Percentiles rank a stretch among this genome's conserved stretches.
Evolutionary conservation across 1,139 yeast genomes (phyloP).

Genomic region (Sugiyamaella sp.): DNA sequence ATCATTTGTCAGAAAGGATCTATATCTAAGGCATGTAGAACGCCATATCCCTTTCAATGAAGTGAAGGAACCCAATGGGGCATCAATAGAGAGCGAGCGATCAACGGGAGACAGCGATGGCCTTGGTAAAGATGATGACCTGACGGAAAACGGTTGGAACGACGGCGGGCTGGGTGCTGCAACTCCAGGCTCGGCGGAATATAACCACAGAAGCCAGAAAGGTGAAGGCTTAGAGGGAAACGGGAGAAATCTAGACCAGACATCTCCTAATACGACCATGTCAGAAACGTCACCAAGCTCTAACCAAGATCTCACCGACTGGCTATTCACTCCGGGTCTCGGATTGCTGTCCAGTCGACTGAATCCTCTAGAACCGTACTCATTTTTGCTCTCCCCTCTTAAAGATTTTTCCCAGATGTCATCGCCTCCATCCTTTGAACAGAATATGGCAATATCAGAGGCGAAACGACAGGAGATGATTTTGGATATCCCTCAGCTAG

Average conservation of each 20-base stretch:
- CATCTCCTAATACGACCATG: conserved; percentile 14
- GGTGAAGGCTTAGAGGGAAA: background rate
- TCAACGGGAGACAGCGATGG: conserved; percentile 1
- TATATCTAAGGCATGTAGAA: conserved; percentile 50
- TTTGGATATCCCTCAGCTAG: conserved; percentile 22
- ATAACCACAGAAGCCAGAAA: background rate
- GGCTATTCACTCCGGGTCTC: conserved; percentile 23
- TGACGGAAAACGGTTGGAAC: background rate
- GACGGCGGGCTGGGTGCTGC: background rate
- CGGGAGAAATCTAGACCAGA: conserved; percentile 8
- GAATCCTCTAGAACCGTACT: conserved; percentile 14
- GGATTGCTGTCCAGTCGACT: conserved; percentile 15
- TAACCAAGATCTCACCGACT: conserved; percentile 18
- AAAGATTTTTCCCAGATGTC: conserved; percentile 24
- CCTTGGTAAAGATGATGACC: background rate
- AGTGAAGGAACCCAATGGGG: background rate
- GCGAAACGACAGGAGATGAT: conserved; percentile 28
- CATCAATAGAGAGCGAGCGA: too few species aligned
- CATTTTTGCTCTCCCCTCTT: conserved; percentile 17
- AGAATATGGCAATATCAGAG: conserved; percentile 24
- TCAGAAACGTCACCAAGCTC: conserved; percentile 14
- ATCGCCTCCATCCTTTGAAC: conserved; percentile 26
- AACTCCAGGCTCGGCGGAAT: background rate
- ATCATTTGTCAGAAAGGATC: conserved; percentile 63
- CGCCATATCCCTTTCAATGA: conserved; percentile 9